Conservation (phyloP, 768 basidiomycete species). For the Mycena kentingensis region DNA sequence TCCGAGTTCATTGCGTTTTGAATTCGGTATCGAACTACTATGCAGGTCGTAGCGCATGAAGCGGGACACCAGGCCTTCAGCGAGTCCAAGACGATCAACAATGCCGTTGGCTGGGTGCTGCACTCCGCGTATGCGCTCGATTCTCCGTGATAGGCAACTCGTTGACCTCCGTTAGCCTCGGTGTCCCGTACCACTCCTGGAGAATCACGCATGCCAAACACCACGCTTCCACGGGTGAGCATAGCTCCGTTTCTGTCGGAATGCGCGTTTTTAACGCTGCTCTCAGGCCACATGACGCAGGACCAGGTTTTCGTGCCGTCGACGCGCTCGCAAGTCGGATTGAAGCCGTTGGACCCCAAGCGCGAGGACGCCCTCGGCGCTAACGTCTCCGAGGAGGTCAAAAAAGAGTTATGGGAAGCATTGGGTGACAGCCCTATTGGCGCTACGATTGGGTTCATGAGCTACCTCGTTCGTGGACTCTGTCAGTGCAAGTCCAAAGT, state of each 20-base stretch:
- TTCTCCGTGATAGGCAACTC: conserved; percentile 23
- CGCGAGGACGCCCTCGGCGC: conserved; percentile 66
- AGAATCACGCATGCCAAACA: conserved; percentile 92
- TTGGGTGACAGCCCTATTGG: conserved; percentile 89
- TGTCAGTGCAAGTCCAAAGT: not conserved
- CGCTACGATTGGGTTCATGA: conserved; percentile 51
- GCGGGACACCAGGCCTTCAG: conserved; percentile 98
- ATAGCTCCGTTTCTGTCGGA: no score
- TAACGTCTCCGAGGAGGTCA: conserved; percentile 65
- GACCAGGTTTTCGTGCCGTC: conserved; percentile 95
- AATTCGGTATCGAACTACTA: not conserved
- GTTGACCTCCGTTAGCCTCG: conserved; percentile 53
- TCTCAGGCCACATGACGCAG: conserved; percentile 89
- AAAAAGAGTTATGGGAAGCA: conserved; percentile 79
- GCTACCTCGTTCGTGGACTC: conserved; percentile 56
- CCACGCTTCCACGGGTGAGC: conserved; percentile 92
- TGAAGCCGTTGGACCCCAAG: conserved; percentile 67
- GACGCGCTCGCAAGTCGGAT: conserved; percentile 74
- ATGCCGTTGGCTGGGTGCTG: conserved; percentile 88
- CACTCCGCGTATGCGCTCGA: conserved; percentile 73
- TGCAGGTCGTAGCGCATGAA: conserved; percentile 83
- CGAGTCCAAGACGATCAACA: conserved; percentile 87
- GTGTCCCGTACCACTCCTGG: conserved; percentile 98
- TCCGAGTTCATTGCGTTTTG: not conserved
- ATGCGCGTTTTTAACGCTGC: no score